Base-by-base conservation (phyloP, 805 yeast species). In the Metschnikowia shivogae region DNA sequence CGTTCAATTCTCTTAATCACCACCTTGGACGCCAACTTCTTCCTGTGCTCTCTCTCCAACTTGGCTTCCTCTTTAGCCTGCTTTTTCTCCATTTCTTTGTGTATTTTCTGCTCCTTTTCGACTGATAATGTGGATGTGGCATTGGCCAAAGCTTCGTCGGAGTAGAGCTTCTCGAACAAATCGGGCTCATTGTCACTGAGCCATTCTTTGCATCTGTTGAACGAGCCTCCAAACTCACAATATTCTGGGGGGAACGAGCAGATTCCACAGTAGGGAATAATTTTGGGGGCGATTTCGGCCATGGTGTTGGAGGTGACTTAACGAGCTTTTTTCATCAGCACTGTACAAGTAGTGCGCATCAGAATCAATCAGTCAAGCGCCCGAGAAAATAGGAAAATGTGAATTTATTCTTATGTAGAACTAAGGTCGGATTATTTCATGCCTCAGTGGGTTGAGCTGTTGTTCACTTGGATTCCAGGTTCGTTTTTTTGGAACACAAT, bases 191-290 rank as follows among this genome's bases (percentile, higher is more conserved):
- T 70, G 34, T 76, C 80, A 46, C 76, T 70, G 36, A 92, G 73
- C 96, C 97, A 89, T 19, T 76, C 80, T 57, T 86, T 88, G 68
- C 98, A 90, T 60, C 87, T 80, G 60, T 82, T 84, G 64, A 86
- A 75, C 24, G 82, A 69, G 37, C 85, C 86, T 10, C 96, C 93
- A 61, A 90, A 90, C 62, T 92, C 97, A 69, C 98, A 90, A 68
- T 82, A 90, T 65, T 79, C 96, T 4, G 88, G 88, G n/a, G 96
- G 96, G 60, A 77, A 82, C 1, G 88, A 68, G 62, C 96, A 88
- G 11, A 87, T 77, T 5, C 80, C 89, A 62, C 96, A 88, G 67
- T 88, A 88, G 12, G 76, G 58, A 17, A 82, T 78, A 10, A 49
- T 17, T 45, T 49, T 61, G n/a, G 74, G 67, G 8, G 32, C 45